Percentiles rank a stretch among this genome's conserved stretches.
Evolutionary conservation across 768 basidiomycete species (phyloP).

Genomic region (Podaxis carcinomalis): DNA sequence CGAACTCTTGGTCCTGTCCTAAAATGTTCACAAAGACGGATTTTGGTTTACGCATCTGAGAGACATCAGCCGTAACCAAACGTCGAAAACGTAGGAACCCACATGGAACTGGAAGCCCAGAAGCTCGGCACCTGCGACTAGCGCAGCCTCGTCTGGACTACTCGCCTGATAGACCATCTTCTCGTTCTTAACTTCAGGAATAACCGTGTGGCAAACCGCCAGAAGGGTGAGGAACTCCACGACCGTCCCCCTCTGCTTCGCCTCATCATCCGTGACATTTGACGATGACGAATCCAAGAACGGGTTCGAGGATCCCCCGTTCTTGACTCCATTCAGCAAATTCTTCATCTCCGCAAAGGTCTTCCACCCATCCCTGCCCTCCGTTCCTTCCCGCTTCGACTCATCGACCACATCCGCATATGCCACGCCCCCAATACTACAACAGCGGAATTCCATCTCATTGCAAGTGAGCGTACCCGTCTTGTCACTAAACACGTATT

Average conservation of each 20-base stretch:
- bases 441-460: slow-evolving; percentile 96
- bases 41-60: slow-evolving; percentile 89
- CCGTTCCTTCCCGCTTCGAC: slow-evolving; percentile 59
- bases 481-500: slow-evolving; percentile 94
- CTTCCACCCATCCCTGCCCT: slow-evolving; percentile 62
- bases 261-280: slow-evolving; percentile 32
- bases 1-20: slow-evolving; percentile 72
- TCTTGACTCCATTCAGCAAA: slow-evolving; percentile 37
- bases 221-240: slow-evolving; percentile 77
- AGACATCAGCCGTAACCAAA: not conserved
- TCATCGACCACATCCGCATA: slow-evolving; percentile 94
- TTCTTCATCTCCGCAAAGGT: slow-evolving; percentile 74
- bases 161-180: slow-evolving; percentile 94
- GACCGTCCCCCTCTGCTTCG: slow-evolving; percentile 39
- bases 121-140: slow-evolving; percentile 90
- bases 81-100: slow-evolving; percentile 26
- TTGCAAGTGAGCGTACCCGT: slow-evolving; percentile 95
- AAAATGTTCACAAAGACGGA: slow-evolving; percentile 87
- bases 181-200: slow-evolving; percentile 86
- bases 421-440: slow-evolving; percentile 80
- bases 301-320: slow-evolving; percentile 42
- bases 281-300: slow-evolving; percentile 46
- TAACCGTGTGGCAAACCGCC: slow-evolving; percentile 97
- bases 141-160: slow-evolving; percentile 95
- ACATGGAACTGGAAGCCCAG: slow-evolving; percentile 94